Base-by-base conservation (phyloP, 441 rosid genomes). In the Breynia disticha region DNA sequence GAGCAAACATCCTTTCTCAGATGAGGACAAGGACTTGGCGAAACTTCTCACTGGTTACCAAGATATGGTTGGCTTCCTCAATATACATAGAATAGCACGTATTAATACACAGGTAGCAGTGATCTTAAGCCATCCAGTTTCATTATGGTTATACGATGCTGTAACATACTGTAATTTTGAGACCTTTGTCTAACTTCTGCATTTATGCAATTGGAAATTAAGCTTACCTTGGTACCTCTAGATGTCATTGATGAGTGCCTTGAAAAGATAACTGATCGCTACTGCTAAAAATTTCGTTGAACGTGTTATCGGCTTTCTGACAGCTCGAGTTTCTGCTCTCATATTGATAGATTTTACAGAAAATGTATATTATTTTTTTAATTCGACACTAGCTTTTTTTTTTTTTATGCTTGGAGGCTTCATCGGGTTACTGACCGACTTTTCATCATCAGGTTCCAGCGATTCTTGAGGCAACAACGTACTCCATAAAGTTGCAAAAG, bases 51-150 rank as follows among this genome's bases (percentile, higher is more conserved):
- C 95, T 4, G 96, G 91, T 50, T 91, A 91, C 76, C 88, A 86
- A 63, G 98, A 87, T 74, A 91, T 91, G 79, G 74, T 83, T 59
- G 98, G 98, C 49, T 80, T 87, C 64, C 94, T 91, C 44, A 86
- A 77, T 38, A 46, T 87, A 55, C 96, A 91, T 77, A 91, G 76
- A 69, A 81, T 87, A 43, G 86, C 83, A 3, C 79, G 91, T 20
- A 72, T 82, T 56, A 87, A 83, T 71, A 76, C 95, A 7, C 98
- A 91, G 94, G 98, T 91, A 57, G 35, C 20, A 16, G 13, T 41
- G 15, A 41, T 41, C 9, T 3, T 3, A 11, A 41, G 13, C 0
- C 13, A 11, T 41, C 44, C 6, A 11, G 44, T 41, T 11, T 41
- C n/a, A 28, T 41, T 42, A 16, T 1, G 16, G 58, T 12, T 44